Conservation (phyloP, 257 asterid genomes). For the Przewalskia tangutica region DNA sequence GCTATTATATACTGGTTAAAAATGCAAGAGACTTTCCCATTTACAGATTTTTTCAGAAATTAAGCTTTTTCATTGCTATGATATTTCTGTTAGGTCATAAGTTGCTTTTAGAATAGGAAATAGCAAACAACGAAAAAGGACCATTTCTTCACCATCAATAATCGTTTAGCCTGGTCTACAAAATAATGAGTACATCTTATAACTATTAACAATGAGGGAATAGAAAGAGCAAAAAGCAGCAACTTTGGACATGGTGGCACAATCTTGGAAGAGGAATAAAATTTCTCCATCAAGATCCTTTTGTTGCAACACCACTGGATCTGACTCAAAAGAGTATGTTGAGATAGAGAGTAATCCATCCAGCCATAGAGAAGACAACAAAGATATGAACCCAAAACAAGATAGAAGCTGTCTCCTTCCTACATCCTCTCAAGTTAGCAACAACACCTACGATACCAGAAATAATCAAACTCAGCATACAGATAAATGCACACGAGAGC, state of each 20-base stretch:
- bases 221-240: background rate
- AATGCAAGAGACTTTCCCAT: background rate
- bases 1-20: background rate
- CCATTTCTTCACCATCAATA: background rate
- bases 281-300: background rate
- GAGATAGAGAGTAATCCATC: slow-evolving; percentile 80
- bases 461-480: background rate
- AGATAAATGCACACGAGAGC: background rate
- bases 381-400: slow-evolving; percentile 94
- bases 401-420: slow-evolving; percentile 77
- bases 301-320: background rate
- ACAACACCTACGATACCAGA: slow-evolving; percentile 61
- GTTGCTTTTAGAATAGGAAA: background rate
- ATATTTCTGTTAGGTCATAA: background rate
- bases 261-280: background rate
- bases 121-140: background rate
- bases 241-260: background rate
- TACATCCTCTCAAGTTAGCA: slow-evolving; percentile 91
- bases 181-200: background rate
- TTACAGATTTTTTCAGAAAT: background rate
- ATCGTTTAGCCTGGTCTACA: background rate
- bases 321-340: slow-evolving; percentile 51
- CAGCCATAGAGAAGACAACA: slow-evolving; percentile 86
- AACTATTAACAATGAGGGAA: background rate
- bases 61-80: background rate